phyloP scores from a whole-genome alignment of 2,329 filamentous ascomycete genomes.

The Metarhizium guizhouense region DNA sequence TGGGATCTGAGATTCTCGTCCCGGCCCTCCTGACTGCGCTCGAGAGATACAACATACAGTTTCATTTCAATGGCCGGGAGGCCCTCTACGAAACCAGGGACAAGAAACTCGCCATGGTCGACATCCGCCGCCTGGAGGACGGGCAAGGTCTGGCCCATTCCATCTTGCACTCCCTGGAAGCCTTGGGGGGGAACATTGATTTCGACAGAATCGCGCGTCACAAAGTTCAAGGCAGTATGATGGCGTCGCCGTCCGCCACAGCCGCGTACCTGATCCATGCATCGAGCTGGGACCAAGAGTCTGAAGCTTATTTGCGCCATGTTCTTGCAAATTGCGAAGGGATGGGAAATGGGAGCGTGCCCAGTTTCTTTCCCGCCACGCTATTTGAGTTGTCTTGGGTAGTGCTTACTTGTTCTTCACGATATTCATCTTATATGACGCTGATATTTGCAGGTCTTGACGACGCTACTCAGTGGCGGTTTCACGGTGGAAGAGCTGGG shows the following conservation, averaged over 20 bases:
- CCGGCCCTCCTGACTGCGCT: slow-evolving; percentile 6
- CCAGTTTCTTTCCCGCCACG: slow-evolving; percentile 8
- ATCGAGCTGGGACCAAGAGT: slow-evolving; percentile 9
- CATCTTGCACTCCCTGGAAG: slow-evolving; percentile 10
- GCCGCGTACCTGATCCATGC: slow-evolving; percentile 12
- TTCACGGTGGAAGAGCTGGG: too few species aligned
- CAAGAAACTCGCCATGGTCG: too few species aligned
- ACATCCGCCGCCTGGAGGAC: background rate
- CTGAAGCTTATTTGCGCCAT: slow-evolving; percentile 9
- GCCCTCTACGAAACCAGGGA: background rate
- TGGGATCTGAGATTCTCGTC: slow-evolving; percentile 12
- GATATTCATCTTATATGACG: too few species aligned
- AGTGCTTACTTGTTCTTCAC: too few species aligned
- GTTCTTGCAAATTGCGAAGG: slow-evolving; percentile 1
- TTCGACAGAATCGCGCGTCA: slow-evolving; percentile 10
- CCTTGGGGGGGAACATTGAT: slow-evolving; percentile 10
- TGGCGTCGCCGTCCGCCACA: slow-evolving; percentile 11
- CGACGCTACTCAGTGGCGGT: background rate
- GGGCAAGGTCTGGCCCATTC: background rate
- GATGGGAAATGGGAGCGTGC: slow-evolving; percentile 5
- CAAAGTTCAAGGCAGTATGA: slow-evolving; percentile 9
- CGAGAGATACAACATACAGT: slow-evolving; percentile 1
- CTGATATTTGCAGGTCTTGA: background rate
- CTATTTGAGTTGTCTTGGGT: slow-evolving; percentile 5
- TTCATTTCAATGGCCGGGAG: slow-evolving; percentile 2